Evolutionary conservation across 139 green algal genomes (phyloP), one percentile per base, ranked within the genome.

Genomic region (Yamagishiella unicocca): DNA sequence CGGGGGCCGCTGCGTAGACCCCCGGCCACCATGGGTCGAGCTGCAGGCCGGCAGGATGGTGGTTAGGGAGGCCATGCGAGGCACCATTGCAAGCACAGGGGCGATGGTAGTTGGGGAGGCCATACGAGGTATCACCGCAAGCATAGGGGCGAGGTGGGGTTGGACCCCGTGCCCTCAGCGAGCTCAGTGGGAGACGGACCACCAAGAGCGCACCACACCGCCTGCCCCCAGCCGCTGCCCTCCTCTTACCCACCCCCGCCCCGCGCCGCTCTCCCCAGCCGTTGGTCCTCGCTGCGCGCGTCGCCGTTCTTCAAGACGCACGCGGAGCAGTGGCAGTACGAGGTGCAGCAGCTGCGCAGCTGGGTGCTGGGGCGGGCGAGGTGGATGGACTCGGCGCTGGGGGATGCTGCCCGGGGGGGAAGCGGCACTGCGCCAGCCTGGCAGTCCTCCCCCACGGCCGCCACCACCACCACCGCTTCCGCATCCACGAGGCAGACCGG

Each of bases 361-460:
- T 94, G 91, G 91, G 42, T 89, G n/a, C 64, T 93, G 22, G 73
- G 17, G 0, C 43, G 89, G 2, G 72, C 88, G 0, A n/a, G 31
- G 40, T 94, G 91, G 91, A 82, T 94, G 89, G 91, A 94, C 64
- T 46, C 46, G 8, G 89, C 85, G 4, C 55, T 92, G 70, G 85
- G 55, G 17, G 70, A 78, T 71, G 82, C 82, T 6, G 67, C 62
- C 0, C 7, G 14, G 4, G 82, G 82, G 9, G 82, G 82, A 35
- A 24, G 8, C 35, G 82, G 82, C 38, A 2, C 10, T 1, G 67
- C 37, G 8, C 53, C 24, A 1, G 31, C 21, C 54, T 83, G 54
- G 78, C 33, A 7, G 27, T 1, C 29, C 5, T 46, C 38, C 58
- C 58, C 58, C 22, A n/a, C 58, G 6, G 24, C 17, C 6, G 38